Evolutionary conservation across 139 green algal species (phyloP), one percentile per base, ranked within the genome.

Genomic region (Tetradesmus obliquus): DNA sequence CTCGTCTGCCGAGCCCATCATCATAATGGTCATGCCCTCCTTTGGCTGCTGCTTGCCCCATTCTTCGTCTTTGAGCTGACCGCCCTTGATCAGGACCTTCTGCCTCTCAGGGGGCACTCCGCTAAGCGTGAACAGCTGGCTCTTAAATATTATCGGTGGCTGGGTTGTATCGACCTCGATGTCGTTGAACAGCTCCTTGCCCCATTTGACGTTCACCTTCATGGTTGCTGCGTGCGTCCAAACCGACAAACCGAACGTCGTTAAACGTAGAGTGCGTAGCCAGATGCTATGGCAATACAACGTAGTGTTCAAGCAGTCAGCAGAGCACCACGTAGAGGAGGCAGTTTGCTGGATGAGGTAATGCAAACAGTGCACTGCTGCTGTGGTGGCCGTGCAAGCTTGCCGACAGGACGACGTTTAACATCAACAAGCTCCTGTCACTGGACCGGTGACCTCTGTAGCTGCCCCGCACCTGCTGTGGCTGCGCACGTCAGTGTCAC

Each of bases 31-130:
- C 91, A 96, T 92, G 13, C 97, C 97, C 2, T 97, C 94, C 88
- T 99, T 99, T 32, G 98, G 91, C 15, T 92, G 95, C 13, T 95
- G 88, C 89, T 97, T 97, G 71, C 92, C 94, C 97, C 97, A 99
- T 51, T 99, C 97, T 66, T 99, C 97, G 93, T 99, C 98, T 89
- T 98, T 97, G 10, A 99, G 95, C 91, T 99, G 89, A 7, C 97
- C 97, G 53, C 98, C 98, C 92, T 99, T 99, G 57, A 99, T 96
- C 95, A 99, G 98, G 54, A 99, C 97, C 91, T 99, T 99, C 90
- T 99, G 98, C 4, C 97, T 93, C 45, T 99, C 98, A 1, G 97
- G 95, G 6, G 98, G 96, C 32, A 99, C 98, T 54, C 96, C 96
- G 19, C 96, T 99, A 15, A 99, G 94, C 10, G 96, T 96, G 91